Evolutionary conservation across 2,329 filamentous ascomycete genomes (phyloP).

Genomic region (Lecanoromycetidae sp.): DNA sequence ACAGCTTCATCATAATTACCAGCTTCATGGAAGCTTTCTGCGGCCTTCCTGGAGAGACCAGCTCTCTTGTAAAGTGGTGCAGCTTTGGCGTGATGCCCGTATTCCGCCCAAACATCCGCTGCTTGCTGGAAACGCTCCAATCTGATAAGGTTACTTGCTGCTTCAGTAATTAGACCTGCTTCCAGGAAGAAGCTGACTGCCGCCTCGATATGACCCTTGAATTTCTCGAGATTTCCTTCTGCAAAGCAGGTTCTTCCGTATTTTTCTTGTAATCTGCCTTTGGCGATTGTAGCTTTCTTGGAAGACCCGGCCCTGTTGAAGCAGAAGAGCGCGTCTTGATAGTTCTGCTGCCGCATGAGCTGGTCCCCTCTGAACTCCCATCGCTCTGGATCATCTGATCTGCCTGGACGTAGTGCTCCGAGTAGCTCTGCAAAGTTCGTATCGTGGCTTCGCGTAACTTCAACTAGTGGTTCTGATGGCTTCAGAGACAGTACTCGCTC

Average conservation of each 20-base stretch:
- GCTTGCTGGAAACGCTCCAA: conserved; percentile 16
- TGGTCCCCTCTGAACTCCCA: conserved; percentile 20
- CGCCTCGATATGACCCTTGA: conserved; percentile 14
- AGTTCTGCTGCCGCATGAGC: conserved; percentile 20
- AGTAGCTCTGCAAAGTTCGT: conserved; percentile 16
- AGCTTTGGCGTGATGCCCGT: conserved; percentile 8
- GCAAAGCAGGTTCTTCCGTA: background rate
- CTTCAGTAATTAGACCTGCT: conserved; percentile 5
- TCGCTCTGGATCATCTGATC: conserved; percentile 17
- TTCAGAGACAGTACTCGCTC: conserved; percentile 14
- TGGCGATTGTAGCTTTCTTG: background rate
- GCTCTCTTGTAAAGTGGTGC: conserved; percentile 17
- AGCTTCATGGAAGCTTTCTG: conserved; percentile 14
- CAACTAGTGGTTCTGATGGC: conserved; percentile 10
- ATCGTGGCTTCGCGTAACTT: conserved; percentile 17
- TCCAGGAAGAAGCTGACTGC: conserved; percentile 13
- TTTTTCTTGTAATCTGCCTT: background rate
- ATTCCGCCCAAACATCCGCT: conserved; percentile 2
- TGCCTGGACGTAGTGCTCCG: conserved; percentile 18
- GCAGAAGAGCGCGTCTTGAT: conserved; percentile 16
- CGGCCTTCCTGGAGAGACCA: conserved; percentile 13
- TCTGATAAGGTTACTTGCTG: conserved; percentile 11
- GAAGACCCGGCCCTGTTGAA: background rate
- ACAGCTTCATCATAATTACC: conserved; percentile 18
- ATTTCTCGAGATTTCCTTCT: conserved; percentile 8